phyloP scores from a whole-genome alignment of 495 filamentous ascomycete species.

The Aspergillus nidulans region DNA sequence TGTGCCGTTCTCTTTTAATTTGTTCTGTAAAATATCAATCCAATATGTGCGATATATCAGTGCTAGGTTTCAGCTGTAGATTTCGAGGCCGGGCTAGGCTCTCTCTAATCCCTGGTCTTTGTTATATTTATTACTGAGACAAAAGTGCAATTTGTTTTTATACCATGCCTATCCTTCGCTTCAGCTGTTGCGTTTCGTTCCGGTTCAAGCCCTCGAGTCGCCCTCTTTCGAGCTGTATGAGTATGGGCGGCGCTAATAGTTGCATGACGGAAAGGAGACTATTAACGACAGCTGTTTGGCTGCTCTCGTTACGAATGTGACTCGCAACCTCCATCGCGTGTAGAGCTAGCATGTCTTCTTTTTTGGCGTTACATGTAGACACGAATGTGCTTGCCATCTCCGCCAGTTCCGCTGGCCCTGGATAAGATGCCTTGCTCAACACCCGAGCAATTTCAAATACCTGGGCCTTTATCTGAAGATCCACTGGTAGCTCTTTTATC shows the following conservation, averaged over 20 bases:
- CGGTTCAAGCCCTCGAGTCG: slow-evolving; percentile 29
- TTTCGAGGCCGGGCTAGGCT: neutral
- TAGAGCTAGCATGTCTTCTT: neutral
- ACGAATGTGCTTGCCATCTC: neutral
- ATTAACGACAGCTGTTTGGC: slow-evolving; percentile 16
- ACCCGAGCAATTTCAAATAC: neutral
- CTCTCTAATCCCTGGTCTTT: neutral
- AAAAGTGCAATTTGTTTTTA: too few relatives aligned
- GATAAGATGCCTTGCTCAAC: slow-evolving; percentile 17
- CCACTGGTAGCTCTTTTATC: neutral
- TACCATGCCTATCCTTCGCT: slow-evolving; percentile 23
- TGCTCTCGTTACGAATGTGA: slow-evolving; percentile 17
- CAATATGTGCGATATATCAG: slow-evolving; percentile 13
- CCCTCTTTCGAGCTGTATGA: slow-evolving; percentile 45
- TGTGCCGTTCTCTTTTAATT: neutral
- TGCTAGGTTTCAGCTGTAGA: neutral
- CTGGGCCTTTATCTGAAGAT: neutral
- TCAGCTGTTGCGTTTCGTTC: slow-evolving; percentile 32
- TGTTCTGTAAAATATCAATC: slow-evolving; percentile 34
- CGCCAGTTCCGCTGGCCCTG: neutral
- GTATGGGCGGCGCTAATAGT: slow-evolving; percentile 33
- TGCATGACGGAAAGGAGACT: slow-evolving; percentile 35
- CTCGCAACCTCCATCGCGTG: neutral
- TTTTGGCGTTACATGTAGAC: neutral
- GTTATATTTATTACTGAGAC: neutral